Percentiles rank a stretch among this genome's conserved stretches.
Evolutionary conservation across 2,329 filamentous ascomycete genomes (phyloP).

Genomic region (Lachnellula suecica): DNA sequence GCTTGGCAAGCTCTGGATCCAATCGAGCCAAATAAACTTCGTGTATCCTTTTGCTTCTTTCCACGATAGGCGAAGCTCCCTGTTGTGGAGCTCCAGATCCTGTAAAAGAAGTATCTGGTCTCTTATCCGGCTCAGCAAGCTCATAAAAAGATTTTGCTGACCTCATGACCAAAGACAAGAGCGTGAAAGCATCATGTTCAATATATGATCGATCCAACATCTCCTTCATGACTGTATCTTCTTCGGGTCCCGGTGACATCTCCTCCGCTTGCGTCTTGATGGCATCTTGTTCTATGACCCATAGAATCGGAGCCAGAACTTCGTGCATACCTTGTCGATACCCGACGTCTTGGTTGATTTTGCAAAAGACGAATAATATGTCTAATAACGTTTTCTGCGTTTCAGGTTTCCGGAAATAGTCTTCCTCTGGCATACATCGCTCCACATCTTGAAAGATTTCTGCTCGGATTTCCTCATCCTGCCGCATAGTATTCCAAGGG

Average conservation of each 20-base stretch:
- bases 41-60: constrained; percentile 83
- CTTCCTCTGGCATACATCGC: constrained; percentile 83
- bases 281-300: constrained; percentile 81
- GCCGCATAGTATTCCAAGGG: constrained; percentile 83
- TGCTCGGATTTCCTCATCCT: constrained; percentile 78
- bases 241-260: constrained; percentile 34
- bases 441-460: constrained; percentile 96
- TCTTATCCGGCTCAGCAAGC: constrained; percentile 39
- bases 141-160: constrained; percentile 86
- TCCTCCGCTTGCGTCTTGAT: constrained; percentile 45
- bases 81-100: constrained; percentile 22
- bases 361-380: constrained; percentile 92
- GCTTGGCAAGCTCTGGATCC: constrained; percentile 79
- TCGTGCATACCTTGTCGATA: constrained; percentile 99
- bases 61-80: constrained; percentile 71
- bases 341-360: constrained; percentile 79
- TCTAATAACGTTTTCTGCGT: constrained; percentile 83
- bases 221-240: constrained; percentile 47
- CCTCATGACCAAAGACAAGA: constrained; percentile 88
- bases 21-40: constrained; percentile 74
- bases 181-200: constrained; percentile 85
- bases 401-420: constrained; percentile 78
- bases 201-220: constrained; percentile 72
- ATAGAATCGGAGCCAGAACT: constrained; percentile 83
- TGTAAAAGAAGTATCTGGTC: constrained; percentile 31